phyloP scores from a whole-genome alignment of 345 rosid species.

The Sisymbrium altissimum region DNA sequence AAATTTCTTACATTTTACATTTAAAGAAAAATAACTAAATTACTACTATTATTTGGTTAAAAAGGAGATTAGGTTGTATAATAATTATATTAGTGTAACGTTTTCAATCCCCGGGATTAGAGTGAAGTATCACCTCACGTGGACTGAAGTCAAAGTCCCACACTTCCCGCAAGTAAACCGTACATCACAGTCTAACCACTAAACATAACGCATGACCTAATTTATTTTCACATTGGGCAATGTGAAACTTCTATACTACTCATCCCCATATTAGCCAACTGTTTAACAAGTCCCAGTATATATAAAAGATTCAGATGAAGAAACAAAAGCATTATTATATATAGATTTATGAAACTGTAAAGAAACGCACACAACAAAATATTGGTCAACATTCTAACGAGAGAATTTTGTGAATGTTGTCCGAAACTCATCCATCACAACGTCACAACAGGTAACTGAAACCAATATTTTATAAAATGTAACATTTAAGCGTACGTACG shows the following conservation, averaged over 20 bases:
- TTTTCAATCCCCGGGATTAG: conserved; percentile 20
- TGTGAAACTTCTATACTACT: conserved; percentile 29
- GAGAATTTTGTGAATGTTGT: conserved; percentile 18
- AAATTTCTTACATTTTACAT: neutral
- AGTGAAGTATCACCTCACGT: conserved; percentile 23
- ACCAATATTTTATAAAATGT: conserved; percentile 8
- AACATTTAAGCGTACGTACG: conserved; percentile 26
- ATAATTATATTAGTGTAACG: conserved; percentile 16
- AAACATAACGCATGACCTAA: conserved; percentile 34
- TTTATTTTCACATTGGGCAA: conserved; percentile 24
- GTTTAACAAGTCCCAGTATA: neutral
- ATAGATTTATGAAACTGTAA: neutral
- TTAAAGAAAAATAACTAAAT: neutral
- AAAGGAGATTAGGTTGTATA: neutral
- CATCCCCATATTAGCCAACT: neutral
- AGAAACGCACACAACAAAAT: conserved; percentile 17
- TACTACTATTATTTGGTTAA: neutral
- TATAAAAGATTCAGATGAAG: conserved; percentile 1
- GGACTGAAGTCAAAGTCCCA: conserved; percentile 21
- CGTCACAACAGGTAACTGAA: conserved; percentile 23
- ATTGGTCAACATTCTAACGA: neutral
- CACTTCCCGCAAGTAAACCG: conserved; percentile 34
- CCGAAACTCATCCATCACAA: conserved; percentile 28
- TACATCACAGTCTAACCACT: conserved; percentile 31
- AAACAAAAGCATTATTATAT: neutral